Base-by-base conservation (phyloP, 2,329 filamentous ascomycete genomes). In the Colletotrichum abscissum region DNA sequence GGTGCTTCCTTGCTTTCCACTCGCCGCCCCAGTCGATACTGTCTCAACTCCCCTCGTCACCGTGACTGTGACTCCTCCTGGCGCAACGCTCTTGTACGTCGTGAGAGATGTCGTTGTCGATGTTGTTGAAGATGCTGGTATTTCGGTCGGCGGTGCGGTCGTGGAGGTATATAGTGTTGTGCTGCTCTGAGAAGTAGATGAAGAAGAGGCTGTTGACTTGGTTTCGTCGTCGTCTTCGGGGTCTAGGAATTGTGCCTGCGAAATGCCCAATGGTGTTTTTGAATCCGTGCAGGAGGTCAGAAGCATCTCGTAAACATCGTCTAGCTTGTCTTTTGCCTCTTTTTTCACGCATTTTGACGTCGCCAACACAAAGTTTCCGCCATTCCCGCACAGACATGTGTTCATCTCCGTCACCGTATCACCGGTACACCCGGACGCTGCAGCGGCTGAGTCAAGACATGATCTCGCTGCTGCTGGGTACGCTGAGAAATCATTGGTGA, bases 361-460 rank as follows among this genome's bases (percentile, higher is more conserved):
- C 33, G 82, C 81, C 42, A 82, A 84, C 70, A 90, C 80, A 77
- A 89, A 90, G 76, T 85, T 81, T 65, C 85, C 85, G 24, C 71
- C 71, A 22, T 73, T 73, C 19, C 71, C 71, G 49, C 71, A 73
- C 0, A 73, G 60, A 28, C 71, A 73, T 30, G 57, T 52, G 11
- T 73, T 73, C 67, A 73, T 73, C 22, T 73, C 55, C 7, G 49
- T 11, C 26, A 73, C 71, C 46, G 71, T 73, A 35, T 62, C 42
- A 22, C 71, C 71, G 46, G 60, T 62, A 49, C 71, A 73, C 9
- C 67, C 67, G 49, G 71, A 73, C 62, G 71, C 28, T 12, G 67
- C 56, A 2, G 67, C 71, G 5, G 71, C 71, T 6, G 33, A 35
- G 60, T 73, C 35, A 8, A 73, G 28, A 38, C 71, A 73, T 70